These are phyloP conservation scores for Colletotrichum echinochloae DNA, from an alignment of 2,329 filamentous ascomycete genomes.

Conservation along the genomic window DNA sequence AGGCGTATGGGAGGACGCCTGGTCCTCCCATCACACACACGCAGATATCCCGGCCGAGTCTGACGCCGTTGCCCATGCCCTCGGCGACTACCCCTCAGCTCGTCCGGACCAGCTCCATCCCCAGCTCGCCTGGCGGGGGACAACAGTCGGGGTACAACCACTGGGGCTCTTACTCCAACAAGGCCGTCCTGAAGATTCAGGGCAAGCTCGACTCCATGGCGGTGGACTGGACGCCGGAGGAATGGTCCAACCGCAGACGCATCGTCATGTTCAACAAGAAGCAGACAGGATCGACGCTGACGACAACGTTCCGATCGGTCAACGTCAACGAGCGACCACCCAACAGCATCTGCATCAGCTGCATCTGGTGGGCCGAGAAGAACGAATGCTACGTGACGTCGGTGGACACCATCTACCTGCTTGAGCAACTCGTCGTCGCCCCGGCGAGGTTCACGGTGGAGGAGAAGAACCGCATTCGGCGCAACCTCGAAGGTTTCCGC, in stretches of 20 bases:
- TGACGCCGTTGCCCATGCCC: slow-evolving; percentile 63
- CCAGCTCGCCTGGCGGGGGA: slow-evolving; percentile 52
- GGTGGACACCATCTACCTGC: slow-evolving; percentile 94
- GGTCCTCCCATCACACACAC: slow-evolving; percentile 56
- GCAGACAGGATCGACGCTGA: slow-evolving; percentile 85
- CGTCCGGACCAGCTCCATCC: slow-evolving; percentile 68
- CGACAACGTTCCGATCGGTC: slow-evolving; percentile 82
- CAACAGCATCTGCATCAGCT: slow-evolving; percentile 94
- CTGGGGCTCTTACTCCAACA: slow-evolving; percentile 84
- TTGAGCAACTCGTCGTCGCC: slow-evolving; percentile 86
- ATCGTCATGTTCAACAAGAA: slow-evolving; percentile 90
- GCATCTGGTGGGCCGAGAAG: slow-evolving; percentile 96
- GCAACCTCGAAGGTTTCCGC: slow-evolving; percentile 94
- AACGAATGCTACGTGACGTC: slow-evolving; percentile 93
- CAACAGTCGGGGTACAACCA: slow-evolving; percentile 73
- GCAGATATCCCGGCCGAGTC: slow-evolving; percentile 58
- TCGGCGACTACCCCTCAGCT: slow-evolving; percentile 61
- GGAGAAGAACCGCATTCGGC: slow-evolving; percentile 97
- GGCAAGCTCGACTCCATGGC: slow-evolving; percentile 89
- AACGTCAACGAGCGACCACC: slow-evolving; percentile 81
- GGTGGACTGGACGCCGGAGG: slow-evolving; percentile 84
- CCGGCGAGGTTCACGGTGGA: slow-evolving; percentile 89
- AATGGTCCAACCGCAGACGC: slow-evolving; percentile 81
- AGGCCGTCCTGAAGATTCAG: slow-evolving; percentile 86
- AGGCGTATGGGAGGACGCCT: slow-evolving; percentile 52